Evolutionary conservation across 2,329 filamentous ascomycete species (phyloP).

Genomic region (Mycocentrospora acerina): DNA sequence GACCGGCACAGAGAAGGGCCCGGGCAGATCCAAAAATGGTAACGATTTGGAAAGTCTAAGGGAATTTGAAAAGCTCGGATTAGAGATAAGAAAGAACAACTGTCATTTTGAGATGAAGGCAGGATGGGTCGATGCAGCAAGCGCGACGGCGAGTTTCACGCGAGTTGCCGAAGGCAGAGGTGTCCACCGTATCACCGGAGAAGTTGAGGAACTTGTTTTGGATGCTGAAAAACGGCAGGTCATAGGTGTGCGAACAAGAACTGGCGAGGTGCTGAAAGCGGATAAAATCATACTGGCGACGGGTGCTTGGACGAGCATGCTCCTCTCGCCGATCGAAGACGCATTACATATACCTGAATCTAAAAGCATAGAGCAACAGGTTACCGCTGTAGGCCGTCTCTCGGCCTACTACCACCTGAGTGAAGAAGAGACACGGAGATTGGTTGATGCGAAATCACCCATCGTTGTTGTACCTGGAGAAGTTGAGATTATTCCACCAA

Average conservation of each 20-base stretch:
- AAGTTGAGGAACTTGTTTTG: slow-evolving; percentile 48
- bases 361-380: slow-evolving; percentile 54
- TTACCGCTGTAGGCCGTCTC: slow-evolving; percentile 59
- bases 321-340: slow-evolving; percentile 55
- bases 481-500: slow-evolving; percentile 53
- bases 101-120: slow-evolving; percentile 54
- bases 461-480: slow-evolving; percentile 54
- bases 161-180: slow-evolving; percentile 48
- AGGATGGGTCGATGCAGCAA: slow-evolving; percentile 56
- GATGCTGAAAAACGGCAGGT: slow-evolving; percentile 31
- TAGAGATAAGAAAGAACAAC: slow-evolving; percentile 20
- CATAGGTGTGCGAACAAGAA: slow-evolving; percentile 51
- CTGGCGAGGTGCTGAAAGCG: slow-evolving; percentile 52
- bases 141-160: slow-evolving; percentile 49
- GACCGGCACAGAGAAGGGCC: slow-evolving; percentile 50
- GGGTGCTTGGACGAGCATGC: slow-evolving; percentile 58
- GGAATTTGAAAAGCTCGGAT: slow-evolving; percentile 34
- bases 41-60: slow-evolving; percentile 48
- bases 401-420: slow-evolving; percentile 60
- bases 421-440: slow-evolving; percentile 46
- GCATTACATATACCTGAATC: slow-evolving; percentile 46
- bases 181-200: slow-evolving; percentile 48
- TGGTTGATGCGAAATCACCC: slow-evolving; percentile 53
- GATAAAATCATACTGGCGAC: slow-evolving; percentile 58
- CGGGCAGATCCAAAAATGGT: too few relatives aligned